Conservation (phyloP, 306 rosid species). For the Canavalia gladiata region DNA sequence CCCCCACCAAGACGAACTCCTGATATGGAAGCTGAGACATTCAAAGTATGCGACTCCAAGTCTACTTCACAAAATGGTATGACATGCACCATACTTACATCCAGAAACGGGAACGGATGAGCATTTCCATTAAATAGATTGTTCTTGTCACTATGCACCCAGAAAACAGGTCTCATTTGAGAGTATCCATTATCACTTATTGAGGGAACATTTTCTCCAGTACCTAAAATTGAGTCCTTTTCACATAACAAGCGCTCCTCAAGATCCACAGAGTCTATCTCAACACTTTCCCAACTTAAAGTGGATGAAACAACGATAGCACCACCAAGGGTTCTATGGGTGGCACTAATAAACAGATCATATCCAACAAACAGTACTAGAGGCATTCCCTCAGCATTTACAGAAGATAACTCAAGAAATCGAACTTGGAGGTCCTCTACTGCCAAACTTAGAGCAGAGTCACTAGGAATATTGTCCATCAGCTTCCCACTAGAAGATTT, state of each 20-base stretch:
- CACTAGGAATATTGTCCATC: conserved; percentile 80
- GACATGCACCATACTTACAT: conserved; percentile 67
- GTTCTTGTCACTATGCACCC: conserved; percentile 71
- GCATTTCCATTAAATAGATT: conserved; percentile 54
- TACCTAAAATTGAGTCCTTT: conserved; percentile 51
- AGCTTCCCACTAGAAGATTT: conserved; percentile 58
- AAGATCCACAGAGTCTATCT: conserved; percentile 73
- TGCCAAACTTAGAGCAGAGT: conserved; percentile 75
- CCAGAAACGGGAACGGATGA: conserved; percentile 67
- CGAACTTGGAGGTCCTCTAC: conserved; percentile 74
- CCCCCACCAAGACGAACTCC: conserved; percentile 97
- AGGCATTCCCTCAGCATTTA: conserved; percentile 71
- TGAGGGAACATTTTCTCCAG: conserved; percentile 57
- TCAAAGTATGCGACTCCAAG: conserved; percentile 77
- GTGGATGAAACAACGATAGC: conserved; percentile 85
- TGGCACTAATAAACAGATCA: conserved; percentile 70
- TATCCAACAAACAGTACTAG: conserved; percentile 84
- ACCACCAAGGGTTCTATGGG: conserved; percentile 95
- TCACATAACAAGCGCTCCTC: conserved; percentile 58
- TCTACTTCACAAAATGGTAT: conserved; percentile 80
- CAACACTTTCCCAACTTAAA: conserved; percentile 76
- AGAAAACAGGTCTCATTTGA: conserved; percentile 84
- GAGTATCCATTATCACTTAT: conserved; percentile 62
- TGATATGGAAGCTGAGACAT: conserved; percentile 78
- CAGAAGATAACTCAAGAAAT: conserved; percentile 81